Evolutionary conservation across 2,329 filamentous ascomycete species (phyloP), one percentile per base, ranked within the genome.

Genomic region (Byssoonygena ceratinophila): DNA sequence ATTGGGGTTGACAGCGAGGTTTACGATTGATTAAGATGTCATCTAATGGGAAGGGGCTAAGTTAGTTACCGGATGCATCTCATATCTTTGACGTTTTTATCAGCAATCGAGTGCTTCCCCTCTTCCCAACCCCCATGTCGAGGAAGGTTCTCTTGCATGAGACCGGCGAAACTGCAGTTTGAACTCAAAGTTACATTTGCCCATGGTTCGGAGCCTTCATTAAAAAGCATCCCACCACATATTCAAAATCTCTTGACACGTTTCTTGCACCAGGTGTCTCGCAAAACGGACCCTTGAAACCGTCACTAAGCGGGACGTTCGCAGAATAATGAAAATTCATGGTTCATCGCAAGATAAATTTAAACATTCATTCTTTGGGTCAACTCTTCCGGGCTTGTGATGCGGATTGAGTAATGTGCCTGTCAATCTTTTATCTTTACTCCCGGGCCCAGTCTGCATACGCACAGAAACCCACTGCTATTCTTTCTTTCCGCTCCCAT

Each of bases 261-360:
- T 14, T 25, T 46, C 46, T 49, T 40, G 46, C 46, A 49, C 36
- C 22, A 1, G n/a, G 16, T 41, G 46, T 49, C 46, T 41, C 46
- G 46, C 34, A 40, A 49, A 18, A 16, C 29, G 46, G 34, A n/a
- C n/a, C 23, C 9, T 22, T 41, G 37, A 49, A 49, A 49, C 37
- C 23, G 20, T 25, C 32, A 25, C 32, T 14, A n/a, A 12, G 32
- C 20, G 32, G 22, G 16, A 39, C 34, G 32, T 29, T 39, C 22
- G 34, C 34, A 23, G 37, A n/a, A 49, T 29, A 41, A 40, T 22
- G 36, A 40, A 49, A 11, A 22, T 31, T 29, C 25, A 23, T 18
- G 40, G 9, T 27, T 25, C 27, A 18, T 32, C 27, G 29, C 16
- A 47, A 14, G 3, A 11, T 22, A 41, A 25, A 22, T 12, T 9